Evolutionary conservation across 768 basidiomycete species (phyloP).

Genomic region (Boletus sensibilis): DNA sequence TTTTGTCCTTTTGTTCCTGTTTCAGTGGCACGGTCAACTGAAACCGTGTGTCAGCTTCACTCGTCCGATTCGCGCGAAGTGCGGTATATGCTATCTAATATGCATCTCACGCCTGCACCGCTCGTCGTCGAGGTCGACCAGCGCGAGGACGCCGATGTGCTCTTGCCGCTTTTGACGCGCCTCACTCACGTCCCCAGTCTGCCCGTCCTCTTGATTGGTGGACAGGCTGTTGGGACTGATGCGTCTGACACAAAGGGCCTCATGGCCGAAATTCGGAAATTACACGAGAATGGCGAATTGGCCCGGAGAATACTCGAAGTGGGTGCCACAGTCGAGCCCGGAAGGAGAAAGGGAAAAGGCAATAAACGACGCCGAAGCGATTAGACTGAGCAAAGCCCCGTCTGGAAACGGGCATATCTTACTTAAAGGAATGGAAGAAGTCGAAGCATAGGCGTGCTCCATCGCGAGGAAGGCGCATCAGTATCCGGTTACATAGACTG

Average conservation of each 20-base stretch:
- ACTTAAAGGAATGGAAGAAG: background rate
- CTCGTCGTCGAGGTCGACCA: constrained; percentile 71
- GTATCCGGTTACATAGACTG: background rate
- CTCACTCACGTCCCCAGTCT: constrained; percentile 55
- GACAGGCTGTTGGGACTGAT: constrained; percentile 48
- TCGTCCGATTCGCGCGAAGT: constrained; percentile 67
- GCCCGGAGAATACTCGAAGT: constrained; percentile 48
- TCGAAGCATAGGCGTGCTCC: background rate
- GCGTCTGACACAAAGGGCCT: constrained; percentile 12
- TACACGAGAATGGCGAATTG: constrained; percentile 53
- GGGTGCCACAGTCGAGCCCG: constrained; percentile 55
- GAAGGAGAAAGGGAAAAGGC: constrained; percentile 51
- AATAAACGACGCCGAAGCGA: constrained; percentile 4
- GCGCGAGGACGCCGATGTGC: constrained; percentile 65
- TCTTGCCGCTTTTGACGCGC: constrained; percentile 60
- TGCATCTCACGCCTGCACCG: constrained; percentile 61
- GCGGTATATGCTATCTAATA: constrained; percentile 52
- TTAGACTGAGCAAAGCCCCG: constrained; percentile 3
- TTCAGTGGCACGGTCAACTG: constrained; percentile 7
- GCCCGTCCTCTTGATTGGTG: constrained; percentile 70
- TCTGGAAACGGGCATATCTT: constrained; percentile 2
- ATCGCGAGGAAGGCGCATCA: background rate
- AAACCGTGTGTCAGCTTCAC: constrained; percentile 44
- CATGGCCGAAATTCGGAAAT: constrained; percentile 49
- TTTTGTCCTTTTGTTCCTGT: background rate